Percentiles rank a stretch among this genome's conserved stretches.
Conservation (phyloP, 73 alveolate species). For the Breviolum minutum region DNA sequence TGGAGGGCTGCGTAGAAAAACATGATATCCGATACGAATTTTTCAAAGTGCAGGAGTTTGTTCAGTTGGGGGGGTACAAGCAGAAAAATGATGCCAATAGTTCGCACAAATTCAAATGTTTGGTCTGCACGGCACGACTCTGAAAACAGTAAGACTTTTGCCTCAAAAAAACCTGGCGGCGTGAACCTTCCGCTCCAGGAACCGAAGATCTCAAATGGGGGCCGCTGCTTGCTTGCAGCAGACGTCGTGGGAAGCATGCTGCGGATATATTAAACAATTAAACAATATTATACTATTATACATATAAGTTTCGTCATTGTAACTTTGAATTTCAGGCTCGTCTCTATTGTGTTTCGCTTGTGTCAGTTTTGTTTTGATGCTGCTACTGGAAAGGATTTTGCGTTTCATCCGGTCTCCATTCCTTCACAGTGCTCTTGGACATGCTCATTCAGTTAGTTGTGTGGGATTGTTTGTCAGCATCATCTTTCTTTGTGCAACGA, state of each 20-base stretch:
- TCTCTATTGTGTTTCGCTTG: neutral
- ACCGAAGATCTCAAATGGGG: slow-evolving; percentile 85
- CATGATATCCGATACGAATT: no score
- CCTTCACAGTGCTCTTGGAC: slow-evolving; percentile 90
- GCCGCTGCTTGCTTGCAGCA: slow-evolving; percentile 35
- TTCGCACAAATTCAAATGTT: neutral
- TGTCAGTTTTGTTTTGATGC: no score
- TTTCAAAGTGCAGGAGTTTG: no score
- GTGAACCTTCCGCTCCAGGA: neutral
- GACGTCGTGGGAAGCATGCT: neutral
- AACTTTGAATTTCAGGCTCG: no score
- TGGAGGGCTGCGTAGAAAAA: no score
- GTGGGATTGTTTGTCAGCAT: slow-evolving; percentile 94
- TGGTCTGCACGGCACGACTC: neutral
- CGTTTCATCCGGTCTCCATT: slow-evolving; percentile 93
- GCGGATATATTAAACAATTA: no score
- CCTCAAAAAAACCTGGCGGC: neutral
- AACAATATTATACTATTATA: no score
- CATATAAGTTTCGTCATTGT: no score
- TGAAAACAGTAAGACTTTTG: neutral
- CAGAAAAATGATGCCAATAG: no score
- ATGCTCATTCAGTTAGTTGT: slow-evolving; percentile 89
- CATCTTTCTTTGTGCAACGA: slow-evolving; percentile 54
- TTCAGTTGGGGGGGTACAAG: no score
- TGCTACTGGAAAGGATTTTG: slow-evolving; percentile 18